A percentile compares a stretch with the other conserved stretches of the same genome.
Conservation (phyloP, 805 yeast species). For the Cyberlindnera xylosilytica region DNA sequence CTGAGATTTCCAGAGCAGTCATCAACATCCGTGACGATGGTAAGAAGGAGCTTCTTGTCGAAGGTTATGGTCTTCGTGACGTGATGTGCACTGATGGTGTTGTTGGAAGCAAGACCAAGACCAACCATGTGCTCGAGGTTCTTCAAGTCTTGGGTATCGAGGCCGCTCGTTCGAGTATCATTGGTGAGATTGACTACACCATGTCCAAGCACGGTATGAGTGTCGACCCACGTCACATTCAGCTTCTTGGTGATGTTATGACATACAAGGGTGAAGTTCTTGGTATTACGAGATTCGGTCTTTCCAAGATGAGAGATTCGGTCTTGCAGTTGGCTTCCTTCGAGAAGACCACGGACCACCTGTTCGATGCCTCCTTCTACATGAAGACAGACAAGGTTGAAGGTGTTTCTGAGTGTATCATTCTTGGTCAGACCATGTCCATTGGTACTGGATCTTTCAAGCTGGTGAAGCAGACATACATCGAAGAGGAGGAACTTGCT, state of each 20-base stretch:
- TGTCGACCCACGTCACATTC: conserved; percentile 99
- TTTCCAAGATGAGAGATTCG: conserved; percentile 97
- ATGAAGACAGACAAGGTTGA: conserved; percentile 95
- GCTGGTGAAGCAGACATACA: conserved; percentile 58
- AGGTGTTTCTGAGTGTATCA: conserved; percentile 97
- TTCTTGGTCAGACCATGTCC: conserved; percentile 95
- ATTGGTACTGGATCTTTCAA: conserved; percentile 98
- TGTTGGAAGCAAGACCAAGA: conserved; percentile 77
- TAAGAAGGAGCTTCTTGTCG: conserved; percentile 88
- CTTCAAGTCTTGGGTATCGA: conserved; percentile 91
- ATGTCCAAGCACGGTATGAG: conserved; percentile 99
- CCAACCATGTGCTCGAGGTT: conserved; percentile 92
- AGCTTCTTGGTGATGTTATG: conserved; percentile 96
- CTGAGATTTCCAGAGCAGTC: conserved; percentile 92
- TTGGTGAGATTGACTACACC: conserved; percentile 92
- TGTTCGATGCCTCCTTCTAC: conserved; percentile 96
- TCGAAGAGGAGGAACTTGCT: conserved; percentile 40
- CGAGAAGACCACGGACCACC: conserved; percentile 97
- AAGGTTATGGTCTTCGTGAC: conserved; percentile 93
- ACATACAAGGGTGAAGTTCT: conserved; percentile 97
- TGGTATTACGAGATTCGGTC: conserved; percentile 96
- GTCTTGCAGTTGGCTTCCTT: conserved; percentile 95
- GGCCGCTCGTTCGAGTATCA: conserved; percentile 92
- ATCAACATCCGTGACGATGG: conserved; percentile 87
- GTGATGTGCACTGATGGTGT: conserved; percentile 99